Conservation (phyloP, 257 asterid genomes). For the Solanum neorickii region DNA sequence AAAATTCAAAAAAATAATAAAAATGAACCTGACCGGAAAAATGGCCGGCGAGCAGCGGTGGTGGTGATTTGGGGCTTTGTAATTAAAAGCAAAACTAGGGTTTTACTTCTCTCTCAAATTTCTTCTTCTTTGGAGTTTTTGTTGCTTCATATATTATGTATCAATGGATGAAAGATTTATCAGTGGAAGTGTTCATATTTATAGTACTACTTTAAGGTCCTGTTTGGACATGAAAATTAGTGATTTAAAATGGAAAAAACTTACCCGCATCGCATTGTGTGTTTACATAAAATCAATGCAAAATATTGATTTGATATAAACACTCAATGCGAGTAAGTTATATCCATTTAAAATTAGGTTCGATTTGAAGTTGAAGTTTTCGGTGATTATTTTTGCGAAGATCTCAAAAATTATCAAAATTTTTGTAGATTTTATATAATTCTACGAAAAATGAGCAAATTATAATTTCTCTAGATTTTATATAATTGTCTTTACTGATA, state of each 20-base stretch:
- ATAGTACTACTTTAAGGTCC: background rate
- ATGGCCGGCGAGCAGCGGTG: background rate
- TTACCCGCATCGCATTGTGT: no score
- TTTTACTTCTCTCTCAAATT: background rate
- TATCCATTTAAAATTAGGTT: background rate
- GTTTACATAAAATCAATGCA: no score
- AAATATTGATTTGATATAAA: no score
- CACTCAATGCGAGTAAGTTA: no score
- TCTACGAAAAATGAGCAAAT: background rate
- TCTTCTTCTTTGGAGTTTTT: background rate
- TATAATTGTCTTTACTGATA: no score
- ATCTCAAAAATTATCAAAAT: no score
- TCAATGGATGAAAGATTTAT: background rate
- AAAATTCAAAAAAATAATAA: background rate
- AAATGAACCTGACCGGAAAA: background rate
- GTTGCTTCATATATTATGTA: background rate
- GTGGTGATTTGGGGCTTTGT: background rate
- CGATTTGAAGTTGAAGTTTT: background rate
- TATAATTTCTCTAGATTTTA: no score
- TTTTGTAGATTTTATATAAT: no score
- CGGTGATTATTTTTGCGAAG: background rate
- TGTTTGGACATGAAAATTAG: background rate
- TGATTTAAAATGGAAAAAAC: background rate
- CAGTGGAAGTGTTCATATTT: background rate
- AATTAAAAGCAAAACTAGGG: background rate